Base-by-base conservation (phyloP, 345 rosid species). In the Triadica sebifera region DNA sequence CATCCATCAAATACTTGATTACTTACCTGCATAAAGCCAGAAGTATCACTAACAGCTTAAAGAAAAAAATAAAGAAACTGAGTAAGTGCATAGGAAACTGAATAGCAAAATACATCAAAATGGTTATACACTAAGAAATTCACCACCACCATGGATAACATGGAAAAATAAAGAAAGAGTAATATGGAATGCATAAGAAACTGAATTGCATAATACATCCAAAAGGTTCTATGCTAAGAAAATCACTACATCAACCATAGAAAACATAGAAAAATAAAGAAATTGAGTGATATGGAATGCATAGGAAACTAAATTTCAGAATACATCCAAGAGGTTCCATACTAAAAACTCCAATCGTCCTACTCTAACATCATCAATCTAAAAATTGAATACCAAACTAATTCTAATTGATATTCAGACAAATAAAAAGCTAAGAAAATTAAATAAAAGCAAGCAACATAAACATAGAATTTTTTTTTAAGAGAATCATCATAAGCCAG, bases 1-100 rank as follows among this genome's bases (percentile, higher is more conserved):
- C 84, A 89, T 86, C 89, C 93, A 91, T 88, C 77, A 85, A 84
- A 80, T 60, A 52, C 70, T 69, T 39, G 69, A 45, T 69, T 60
- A 71, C 62, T 69, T 69, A 75, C 75, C 90, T 86, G 81, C 81
- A 81, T 55, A 69, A 73, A 72, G 38, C 29, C 38, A 41, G 10
- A 66, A 4, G 39, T 9, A 72, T 60, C 63, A 70, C 25, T 45
- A 77, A 68, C 63, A 75, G 65, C 46, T 53, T 22, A 34, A 25
- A 43, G 25, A 22, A 43, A 22, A 43, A 43, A 43, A 43, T 43
- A 43, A 6, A 43, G 10, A 43, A 6, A 6, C 47, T 6, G 47
- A 6, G 47, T 6, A 43, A 43, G 5, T 43, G 10, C 8, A 43
- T 43, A 29, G 34, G 34, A 29, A 29, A 29, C 34, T 29, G 34